phyloP scores from a whole-genome alignment of 345 rosid species.

The Litchi chinensis region DNA sequence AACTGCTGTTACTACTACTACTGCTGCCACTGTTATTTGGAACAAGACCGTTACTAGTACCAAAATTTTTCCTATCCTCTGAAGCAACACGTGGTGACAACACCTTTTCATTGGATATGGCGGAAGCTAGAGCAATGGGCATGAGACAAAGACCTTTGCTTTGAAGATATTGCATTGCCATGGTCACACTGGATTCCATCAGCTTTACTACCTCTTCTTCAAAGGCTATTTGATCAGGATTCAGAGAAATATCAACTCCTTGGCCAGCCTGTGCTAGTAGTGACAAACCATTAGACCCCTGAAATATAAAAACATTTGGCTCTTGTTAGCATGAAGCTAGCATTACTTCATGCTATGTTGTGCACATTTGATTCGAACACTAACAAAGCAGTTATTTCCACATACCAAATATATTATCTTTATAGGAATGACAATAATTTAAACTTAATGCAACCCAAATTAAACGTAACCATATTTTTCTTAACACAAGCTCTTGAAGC shows the following conservation, averaged over 20 bases:
- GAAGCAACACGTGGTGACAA: slow-evolving; percentile 19
- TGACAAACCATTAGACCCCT: slow-evolving; percentile 39
- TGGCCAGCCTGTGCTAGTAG: slow-evolving; percentile 29
- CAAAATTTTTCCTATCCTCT: slow-evolving; percentile 27
- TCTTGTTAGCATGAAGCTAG: neutral
- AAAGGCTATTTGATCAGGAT: slow-evolving; percentile 41
- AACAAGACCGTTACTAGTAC: slow-evolving; percentile 10
- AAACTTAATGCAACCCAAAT: neutral
- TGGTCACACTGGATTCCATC: slow-evolving; percentile 57
- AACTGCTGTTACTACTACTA: slow-evolving; percentile 25
- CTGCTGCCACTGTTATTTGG: slow-evolving; percentile 23
- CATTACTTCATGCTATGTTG: neutral
- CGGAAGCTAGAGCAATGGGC: slow-evolving; percentile 54
- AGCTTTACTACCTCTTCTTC: slow-evolving; percentile 61
- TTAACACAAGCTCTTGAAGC: too few species aligned
- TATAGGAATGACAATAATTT: neutral
- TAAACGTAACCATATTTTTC: neutral
- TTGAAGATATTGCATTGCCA: slow-evolving; percentile 61
- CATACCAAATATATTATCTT: neutral
- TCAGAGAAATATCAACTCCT: slow-evolving; percentile 33
- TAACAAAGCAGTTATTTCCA: too few species aligned
- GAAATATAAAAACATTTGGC: neutral
- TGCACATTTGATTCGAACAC: neutral
- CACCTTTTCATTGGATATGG: slow-evolving; percentile 41
- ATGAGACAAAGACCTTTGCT: slow-evolving; percentile 62